Conservation (phyloP, 2,329 filamentous ascomycete species). For the Trichoderma afroharzianum region DNA sequence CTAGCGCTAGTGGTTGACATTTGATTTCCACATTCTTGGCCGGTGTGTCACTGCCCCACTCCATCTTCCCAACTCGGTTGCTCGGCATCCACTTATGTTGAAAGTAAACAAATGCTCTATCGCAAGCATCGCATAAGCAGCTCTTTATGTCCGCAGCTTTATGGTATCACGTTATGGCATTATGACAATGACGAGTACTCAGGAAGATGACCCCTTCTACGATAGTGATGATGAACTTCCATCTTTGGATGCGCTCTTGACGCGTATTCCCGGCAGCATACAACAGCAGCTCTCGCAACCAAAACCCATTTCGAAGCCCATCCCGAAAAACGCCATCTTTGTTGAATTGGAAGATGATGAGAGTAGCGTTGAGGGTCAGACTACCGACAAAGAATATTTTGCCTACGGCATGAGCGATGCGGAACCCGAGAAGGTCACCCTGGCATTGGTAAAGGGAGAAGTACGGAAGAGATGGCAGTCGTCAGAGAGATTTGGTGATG, state of each 20-base stretch:
- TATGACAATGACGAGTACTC: not conserved
- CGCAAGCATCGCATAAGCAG: not conserved
- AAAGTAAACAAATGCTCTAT: constrained; percentile 6
- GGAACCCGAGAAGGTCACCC: not conserved
- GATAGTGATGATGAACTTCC: constrained; percentile 1
- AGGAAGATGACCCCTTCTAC: not conserved
- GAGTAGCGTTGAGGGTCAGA: not conserved
- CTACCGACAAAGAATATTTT: not conserved
- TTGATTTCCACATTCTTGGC: not conserved
- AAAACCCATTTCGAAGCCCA: not conserved
- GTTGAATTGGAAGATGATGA: not conserved
- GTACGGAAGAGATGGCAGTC: not conserved
- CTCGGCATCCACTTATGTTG: not conserved
- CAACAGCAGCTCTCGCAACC: not conserved
- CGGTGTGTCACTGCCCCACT: not conserved
- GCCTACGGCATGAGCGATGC: not conserved
- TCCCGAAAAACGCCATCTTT: not conserved
- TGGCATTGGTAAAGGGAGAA: not conserved
- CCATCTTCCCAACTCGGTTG: not conserved
- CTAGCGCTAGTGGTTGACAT: not conserved
- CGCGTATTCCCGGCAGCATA: not conserved
- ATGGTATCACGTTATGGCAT: not conserved
- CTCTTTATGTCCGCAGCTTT: not conserved
- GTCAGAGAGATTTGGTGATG: not conserved
- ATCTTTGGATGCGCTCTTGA: not conserved